Conservation (phyloP, 306 rosid genomes). For the Prunus armeniaca region DNA sequence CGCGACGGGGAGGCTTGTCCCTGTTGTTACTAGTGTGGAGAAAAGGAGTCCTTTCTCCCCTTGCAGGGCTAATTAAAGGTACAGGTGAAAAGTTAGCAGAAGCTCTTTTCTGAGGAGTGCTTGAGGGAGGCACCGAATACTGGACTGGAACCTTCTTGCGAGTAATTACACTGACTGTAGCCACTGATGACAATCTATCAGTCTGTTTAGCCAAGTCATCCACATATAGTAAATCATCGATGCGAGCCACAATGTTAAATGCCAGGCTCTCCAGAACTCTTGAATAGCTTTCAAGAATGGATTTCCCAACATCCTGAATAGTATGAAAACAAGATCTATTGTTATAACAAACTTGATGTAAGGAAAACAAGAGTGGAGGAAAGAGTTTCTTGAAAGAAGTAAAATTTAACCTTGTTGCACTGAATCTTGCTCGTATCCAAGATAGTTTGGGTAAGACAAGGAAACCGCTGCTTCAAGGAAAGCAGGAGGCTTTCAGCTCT, state of each 20-base stretch:
- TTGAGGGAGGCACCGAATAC: conserved; percentile 61
- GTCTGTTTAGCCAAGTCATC: conserved; percentile 80
- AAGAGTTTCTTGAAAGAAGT: background rate
- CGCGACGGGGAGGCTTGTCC: conserved; percentile 59
- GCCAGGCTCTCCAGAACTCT: conserved; percentile 94
- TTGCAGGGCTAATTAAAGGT: conserved; percentile 70
- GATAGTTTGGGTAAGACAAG: conserved; percentile 80
- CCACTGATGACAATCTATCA: conserved; percentile 54
- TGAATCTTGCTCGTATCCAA: conserved; percentile 92
- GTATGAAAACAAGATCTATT: background rate
- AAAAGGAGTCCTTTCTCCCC: conserved; percentile 84
- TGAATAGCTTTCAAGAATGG: conserved; percentile 91
- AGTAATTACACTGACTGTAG: conserved; percentile 53
- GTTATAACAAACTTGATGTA: background rate
- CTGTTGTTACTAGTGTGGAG: conserved; percentile 40
- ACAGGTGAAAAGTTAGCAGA: conserved; percentile 54
- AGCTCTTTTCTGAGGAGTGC: conserved; percentile 65
- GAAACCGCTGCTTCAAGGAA: conserved; percentile 82
- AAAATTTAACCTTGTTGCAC: conserved; percentile 63
- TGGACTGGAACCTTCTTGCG: conserved; percentile 51
- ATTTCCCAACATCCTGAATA: conserved; percentile 90
- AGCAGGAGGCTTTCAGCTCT: conserved; percentile 74
- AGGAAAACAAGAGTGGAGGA: background rate
- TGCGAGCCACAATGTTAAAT: conserved; percentile 80
- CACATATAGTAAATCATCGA: conserved; percentile 77